Percentiles rank a stretch among this genome's conserved stretches.
Conservation (phyloP, 306 rosid genomes). For the Abrus pulchellus region DNA sequence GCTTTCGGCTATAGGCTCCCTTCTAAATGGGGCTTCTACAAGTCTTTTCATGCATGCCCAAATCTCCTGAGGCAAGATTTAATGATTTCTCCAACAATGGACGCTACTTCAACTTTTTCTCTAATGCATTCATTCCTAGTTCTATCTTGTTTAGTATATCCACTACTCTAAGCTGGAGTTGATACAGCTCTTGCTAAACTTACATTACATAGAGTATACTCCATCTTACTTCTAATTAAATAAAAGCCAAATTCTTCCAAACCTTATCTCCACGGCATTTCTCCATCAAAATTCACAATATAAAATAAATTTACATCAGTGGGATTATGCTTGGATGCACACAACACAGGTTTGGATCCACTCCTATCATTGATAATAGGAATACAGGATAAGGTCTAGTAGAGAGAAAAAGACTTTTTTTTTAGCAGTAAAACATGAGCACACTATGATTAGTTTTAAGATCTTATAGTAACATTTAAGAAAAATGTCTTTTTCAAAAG, state of each 20-base stretch:
- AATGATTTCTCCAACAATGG: background rate
- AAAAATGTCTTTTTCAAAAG: background rate
- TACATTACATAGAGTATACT: background rate
- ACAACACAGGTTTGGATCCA: background rate
- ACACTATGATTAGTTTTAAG: background rate
- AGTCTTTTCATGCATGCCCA: background rate
- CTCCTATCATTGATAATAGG: background rate
- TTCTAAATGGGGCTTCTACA: background rate
- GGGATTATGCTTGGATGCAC: background rate
- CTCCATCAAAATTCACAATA: background rate
- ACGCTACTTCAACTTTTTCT: constrained; percentile 2
- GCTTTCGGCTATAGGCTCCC: background rate
- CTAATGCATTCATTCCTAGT: background rate
- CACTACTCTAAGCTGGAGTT: background rate
- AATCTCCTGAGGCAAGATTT: background rate
- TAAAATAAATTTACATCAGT: background rate
- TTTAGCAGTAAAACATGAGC: background rate
- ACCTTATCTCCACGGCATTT: background rate
- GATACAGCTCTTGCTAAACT: background rate
- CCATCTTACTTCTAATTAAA: background rate
- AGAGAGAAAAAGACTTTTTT: background rate
- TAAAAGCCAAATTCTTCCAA: background rate
- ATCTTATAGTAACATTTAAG: background rate
- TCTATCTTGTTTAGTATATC: background rate
- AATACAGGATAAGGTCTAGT: background rate